Evolutionary conservation across 2,329 filamentous ascomycete species (phyloP).

Genomic region (Botryosphaeria dothidea): DNA sequence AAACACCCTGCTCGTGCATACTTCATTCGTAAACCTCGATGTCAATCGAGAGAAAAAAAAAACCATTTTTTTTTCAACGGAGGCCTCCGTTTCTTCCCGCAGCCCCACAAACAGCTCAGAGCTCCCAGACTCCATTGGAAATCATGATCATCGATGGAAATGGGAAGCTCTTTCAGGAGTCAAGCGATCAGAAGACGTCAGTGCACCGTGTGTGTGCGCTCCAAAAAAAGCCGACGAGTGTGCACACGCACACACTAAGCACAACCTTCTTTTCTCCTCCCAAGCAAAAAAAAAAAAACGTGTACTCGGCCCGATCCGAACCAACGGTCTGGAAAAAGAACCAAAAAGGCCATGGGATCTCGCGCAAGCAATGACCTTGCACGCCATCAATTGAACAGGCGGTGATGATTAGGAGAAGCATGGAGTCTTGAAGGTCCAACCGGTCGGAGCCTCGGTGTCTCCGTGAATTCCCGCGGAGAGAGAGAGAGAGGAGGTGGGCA

Average conservation of each 20-base stretch:
- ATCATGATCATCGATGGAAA: neutral
- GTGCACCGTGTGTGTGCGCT: neutral
- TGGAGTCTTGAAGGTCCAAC: too few species aligned
- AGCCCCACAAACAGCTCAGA: neutral
- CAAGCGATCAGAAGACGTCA: neutral
- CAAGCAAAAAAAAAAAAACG: too few species aligned
- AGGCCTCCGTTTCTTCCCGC: neutral
- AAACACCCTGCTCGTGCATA: neutral
- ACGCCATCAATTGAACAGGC: neutral
- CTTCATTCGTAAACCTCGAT: neutral
- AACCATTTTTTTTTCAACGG: neutral
- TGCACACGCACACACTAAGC: too few species aligned
- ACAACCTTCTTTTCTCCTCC: too few species aligned
- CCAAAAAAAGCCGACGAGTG: too few species aligned
- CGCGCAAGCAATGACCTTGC: neutral
- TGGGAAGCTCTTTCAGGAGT: neutral
- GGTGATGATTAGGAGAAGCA: too few species aligned
- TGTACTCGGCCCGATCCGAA: constrained; percentile 13
- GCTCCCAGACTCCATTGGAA: neutral
- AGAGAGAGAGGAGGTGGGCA: too few species aligned
- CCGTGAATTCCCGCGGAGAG: too few species aligned
- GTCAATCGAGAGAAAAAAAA: neutral
- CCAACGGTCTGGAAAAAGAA: neutral
- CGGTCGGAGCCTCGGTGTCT: too few species aligned
- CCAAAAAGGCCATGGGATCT: neutral